These are phyloP conservation scores for Vigna trinervia DNA, from an alignment of 306 rosid genomes.

Conservation along the genomic window DNA sequence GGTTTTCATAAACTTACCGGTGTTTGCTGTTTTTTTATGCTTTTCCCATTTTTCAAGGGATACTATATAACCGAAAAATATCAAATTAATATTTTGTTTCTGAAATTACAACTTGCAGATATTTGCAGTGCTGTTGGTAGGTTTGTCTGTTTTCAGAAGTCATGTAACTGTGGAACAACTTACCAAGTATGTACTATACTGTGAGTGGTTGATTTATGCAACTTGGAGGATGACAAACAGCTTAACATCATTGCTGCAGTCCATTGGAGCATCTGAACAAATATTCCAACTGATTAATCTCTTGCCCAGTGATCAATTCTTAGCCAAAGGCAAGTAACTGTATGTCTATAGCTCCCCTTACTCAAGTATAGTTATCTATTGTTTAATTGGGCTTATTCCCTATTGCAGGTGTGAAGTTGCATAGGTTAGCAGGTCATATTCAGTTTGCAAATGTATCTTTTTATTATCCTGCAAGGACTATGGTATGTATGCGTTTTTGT, in stretches of 20 bases:
- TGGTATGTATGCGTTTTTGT: conserved; percentile 42
- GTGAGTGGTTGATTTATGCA: conserved; percentile 93
- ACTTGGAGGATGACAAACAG: conserved; percentile 82
- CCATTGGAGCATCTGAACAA: conserved; percentile 80
- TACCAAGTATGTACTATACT: conserved; percentile 81
- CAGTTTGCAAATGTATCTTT: conserved; percentile 75
- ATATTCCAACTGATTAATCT: conserved; percentile 67
- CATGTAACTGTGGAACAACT: conserved; percentile 72
- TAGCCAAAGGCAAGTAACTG: conserved; percentile 61
- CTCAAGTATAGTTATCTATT: neutral
- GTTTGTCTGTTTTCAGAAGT: conserved; percentile 60
- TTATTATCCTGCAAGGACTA: conserved; percentile 64
- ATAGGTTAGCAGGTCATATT: conserved; percentile 63
- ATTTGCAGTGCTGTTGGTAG: conserved; percentile 71
- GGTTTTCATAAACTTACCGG: conserved; percentile 2
- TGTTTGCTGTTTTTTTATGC: conserved; percentile 25
- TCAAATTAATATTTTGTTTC: conserved; percentile 20
- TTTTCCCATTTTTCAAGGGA: conserved; percentile 5
- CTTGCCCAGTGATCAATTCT: conserved; percentile 68
- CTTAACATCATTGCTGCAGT: conserved; percentile 75
- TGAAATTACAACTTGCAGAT: conserved; percentile 55
- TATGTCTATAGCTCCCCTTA: neutral
- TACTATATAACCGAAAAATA: neutral
- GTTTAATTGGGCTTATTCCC: conserved; percentile 42
- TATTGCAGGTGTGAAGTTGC: conserved; percentile 66